phyloP scores from a whole-genome alignment of 306 rosid genomes.

The Hylodesmum podocarpum region DNA sequence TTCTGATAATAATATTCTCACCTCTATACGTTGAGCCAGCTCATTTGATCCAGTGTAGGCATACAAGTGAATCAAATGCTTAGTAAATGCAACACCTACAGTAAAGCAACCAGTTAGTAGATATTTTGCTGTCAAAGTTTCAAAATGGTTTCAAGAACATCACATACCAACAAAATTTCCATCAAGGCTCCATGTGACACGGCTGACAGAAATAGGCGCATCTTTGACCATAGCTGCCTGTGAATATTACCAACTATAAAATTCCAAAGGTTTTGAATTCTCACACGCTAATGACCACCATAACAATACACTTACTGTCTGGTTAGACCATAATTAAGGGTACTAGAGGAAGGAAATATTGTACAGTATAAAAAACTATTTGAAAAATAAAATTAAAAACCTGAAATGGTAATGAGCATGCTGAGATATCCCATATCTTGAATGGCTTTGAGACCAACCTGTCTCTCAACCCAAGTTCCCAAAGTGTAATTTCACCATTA shows the following conservation, averaged over 20 bases:
- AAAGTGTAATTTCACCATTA: constrained; percentile 76
- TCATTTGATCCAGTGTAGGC: constrained; percentile 62
- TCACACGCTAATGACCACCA: constrained; percentile 26
- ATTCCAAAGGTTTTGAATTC: constrained; percentile 31
- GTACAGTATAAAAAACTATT: not conserved
- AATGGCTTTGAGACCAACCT: constrained; percentile 75
- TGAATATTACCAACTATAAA: constrained; percentile 39
- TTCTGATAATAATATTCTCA: constrained; percentile 37
- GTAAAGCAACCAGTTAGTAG: constrained; percentile 43
- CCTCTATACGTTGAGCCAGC: constrained; percentile 71
- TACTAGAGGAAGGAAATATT: constrained; percentile 15
- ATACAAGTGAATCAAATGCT: constrained; percentile 84
- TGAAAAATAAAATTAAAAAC: constrained; percentile 36
- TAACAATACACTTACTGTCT: not conserved
- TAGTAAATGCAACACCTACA: constrained; percentile 84
- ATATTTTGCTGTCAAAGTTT: constrained; percentile 13
- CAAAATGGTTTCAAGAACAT: constrained; percentile 24
- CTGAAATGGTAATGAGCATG: constrained; percentile 68
- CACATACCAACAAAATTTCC: constrained; percentile 82
- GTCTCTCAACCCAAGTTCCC: constrained; percentile 72
- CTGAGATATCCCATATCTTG: constrained; percentile 68
- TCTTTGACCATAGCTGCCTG: constrained; percentile 69
- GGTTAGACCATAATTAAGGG: constrained; percentile 3
- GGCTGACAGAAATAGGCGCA: constrained; percentile 63
- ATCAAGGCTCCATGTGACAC: constrained; percentile 89